Evolutionary conservation across 257 asterid species (phyloP).

Genomic region (Solanum sitiens): DNA sequence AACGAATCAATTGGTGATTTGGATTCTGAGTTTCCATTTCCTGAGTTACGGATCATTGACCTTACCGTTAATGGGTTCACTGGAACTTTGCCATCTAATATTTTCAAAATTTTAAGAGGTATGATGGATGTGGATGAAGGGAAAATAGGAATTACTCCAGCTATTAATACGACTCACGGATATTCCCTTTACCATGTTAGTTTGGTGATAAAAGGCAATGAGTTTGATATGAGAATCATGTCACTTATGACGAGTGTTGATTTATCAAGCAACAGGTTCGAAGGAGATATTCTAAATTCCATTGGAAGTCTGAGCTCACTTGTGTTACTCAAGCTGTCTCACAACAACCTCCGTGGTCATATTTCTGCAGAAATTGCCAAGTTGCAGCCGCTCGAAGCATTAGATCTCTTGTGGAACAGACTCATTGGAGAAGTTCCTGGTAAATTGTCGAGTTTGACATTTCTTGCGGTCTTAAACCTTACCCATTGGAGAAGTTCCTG

Average conservation of each 20-base stretch:
- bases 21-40: not conserved
- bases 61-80: not conserved
- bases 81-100: not conserved
- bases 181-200: not conserved
- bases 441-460: too few species aligned
- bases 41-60: not conserved
- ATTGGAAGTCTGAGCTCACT: not conserved
- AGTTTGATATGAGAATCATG: not conserved
- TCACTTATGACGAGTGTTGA: not conserved
- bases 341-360: not conserved
- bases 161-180: too few species aligned
- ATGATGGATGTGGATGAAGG: not conserved
- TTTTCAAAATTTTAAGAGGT: not conserved
- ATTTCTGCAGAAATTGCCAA: not conserved
- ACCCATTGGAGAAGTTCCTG: too few species aligned
- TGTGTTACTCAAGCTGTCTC: not conserved
- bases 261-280: not conserved
- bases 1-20: not conserved
- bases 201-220: not conserved
- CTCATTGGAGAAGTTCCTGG: not conserved
- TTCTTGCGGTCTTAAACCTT: too few species aligned
- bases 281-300: not conserved
- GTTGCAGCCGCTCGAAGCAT: not conserved
- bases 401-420: not conserved
- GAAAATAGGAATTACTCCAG: not conserved